A percentile compares a stretch with the other conserved stretches of the same genome.
phyloP scores from a whole-genome alignment of 768 basidiomycete species.

The Tricholoma matsutake region DNA sequence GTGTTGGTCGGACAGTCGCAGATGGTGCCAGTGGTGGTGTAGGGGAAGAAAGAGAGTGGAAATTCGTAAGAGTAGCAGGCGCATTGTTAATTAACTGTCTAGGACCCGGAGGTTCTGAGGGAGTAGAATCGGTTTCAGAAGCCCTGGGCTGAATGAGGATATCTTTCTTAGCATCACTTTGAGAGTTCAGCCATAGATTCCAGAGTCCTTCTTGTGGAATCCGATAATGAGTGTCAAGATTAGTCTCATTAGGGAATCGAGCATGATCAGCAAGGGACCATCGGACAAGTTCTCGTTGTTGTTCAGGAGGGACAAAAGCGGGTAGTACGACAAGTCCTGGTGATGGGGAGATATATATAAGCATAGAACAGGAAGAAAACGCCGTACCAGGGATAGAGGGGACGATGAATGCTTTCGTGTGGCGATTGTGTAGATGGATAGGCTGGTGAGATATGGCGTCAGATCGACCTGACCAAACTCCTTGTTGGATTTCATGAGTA shows the following conservation, averaged over 20 bases:
- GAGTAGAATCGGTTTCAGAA: constrained; percentile 18
- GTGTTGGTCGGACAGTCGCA: constrained; percentile 45
- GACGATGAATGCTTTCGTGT: constrained; percentile 41
- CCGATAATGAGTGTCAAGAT: constrained; percentile 82
- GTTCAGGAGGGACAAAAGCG: constrained; percentile 53
- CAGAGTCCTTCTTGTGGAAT: constrained; percentile 79
- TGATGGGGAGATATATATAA: constrained; percentile 14
- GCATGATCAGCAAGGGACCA: constrained; percentile 81
- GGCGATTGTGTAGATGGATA: constrained; percentile 24
- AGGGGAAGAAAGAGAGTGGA: constrained; percentile 50
- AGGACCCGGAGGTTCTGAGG: constrained; percentile 43
- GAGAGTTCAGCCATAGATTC: constrained; percentile 49
- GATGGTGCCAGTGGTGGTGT: constrained; percentile 70
- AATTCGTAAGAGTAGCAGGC: constrained; percentile 57
- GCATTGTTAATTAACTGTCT: constrained; percentile 70
- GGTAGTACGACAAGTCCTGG: constrained; percentile 86
- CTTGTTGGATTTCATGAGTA: constrained; percentile 38
- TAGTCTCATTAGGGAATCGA: constrained; percentile 78
- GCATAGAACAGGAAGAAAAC: constrained; percentile 3
- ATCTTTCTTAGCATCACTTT: constrained; percentile 28
- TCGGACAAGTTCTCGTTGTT: constrained; percentile 66
- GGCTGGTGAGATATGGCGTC: constrained; percentile 33
- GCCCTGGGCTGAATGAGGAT: constrained; percentile 46
- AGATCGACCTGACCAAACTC: constrained; percentile 46
- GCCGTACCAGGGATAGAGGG: constrained; percentile 56